These are phyloP conservation scores for Candida manassasensis DNA, from an alignment of 805 yeast genomes.

Conservation along the genomic window DNA sequence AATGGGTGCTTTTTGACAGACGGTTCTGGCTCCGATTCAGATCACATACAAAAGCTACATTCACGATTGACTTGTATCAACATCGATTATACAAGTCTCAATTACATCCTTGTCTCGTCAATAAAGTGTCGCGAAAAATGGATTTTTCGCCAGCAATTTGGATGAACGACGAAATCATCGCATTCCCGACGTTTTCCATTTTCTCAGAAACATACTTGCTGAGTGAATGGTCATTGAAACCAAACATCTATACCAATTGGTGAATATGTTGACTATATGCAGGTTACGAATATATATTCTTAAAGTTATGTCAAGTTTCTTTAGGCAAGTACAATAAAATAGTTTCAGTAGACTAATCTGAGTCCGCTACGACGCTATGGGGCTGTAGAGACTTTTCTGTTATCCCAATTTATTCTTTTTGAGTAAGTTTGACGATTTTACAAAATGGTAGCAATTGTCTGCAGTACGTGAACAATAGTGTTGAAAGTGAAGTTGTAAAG, in stretches of 20 bases:
- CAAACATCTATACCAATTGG: slow-evolving; percentile 9
- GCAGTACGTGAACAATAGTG: too few relatives aligned
- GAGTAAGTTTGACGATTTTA: too few relatives aligned
- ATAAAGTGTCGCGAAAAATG: neutral
- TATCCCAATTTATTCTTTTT: too few relatives aligned
- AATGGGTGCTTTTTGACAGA: slow-evolving; percentile 36
- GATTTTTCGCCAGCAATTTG: slow-evolving; percentile 9
- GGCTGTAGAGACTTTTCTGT: too few relatives aligned
- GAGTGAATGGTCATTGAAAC: slow-evolving; percentile 15
- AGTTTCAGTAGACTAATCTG: neutral
- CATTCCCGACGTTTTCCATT: slow-evolving; percentile 14
- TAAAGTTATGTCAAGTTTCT: too few relatives aligned
- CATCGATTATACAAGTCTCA: slow-evolving; percentile 8
- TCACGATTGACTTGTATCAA: slow-evolving; percentile 14
- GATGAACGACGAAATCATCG: slow-evolving; percentile 5
- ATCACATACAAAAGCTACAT: neutral
- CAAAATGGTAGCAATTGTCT: too few relatives aligned
- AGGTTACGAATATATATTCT: slow-evolving; percentile 1
- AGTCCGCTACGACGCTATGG: too few relatives aligned
- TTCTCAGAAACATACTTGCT: slow-evolving; percentile 5
- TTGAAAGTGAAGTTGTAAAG: too few relatives aligned
- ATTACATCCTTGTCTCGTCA: neutral
- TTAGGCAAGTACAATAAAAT: too few relatives aligned
- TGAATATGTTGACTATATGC: slow-evolving; percentile 1
- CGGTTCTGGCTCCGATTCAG: slow-evolving; percentile 32